A percentile compares a stretch with the other conserved stretches of the same genome.
These are phyloP conservation scores for Penicillium sp. DNA, from an alignment of 2,329 filamentous ascomycete species.

Conservation along the genomic window DNA sequence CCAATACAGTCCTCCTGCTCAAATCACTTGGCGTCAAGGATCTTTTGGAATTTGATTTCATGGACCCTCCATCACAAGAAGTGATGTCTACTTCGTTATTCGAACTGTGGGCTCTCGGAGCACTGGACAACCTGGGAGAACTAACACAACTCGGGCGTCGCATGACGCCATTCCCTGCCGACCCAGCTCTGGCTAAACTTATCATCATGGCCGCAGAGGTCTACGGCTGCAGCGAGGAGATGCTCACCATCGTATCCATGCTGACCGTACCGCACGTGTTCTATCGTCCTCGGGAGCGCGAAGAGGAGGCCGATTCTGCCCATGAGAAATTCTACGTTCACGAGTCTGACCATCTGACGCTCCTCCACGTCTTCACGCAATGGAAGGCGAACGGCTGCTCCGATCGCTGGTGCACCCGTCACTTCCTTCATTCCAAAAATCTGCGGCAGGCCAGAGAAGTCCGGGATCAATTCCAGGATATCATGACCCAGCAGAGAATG, in stretches of 20 bases:
- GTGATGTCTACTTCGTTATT: slow-evolving; percentile 96
- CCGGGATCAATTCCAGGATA: slow-evolving; percentile 84
- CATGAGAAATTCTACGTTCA: slow-evolving; percentile 98
- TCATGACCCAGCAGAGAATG: slow-evolving; percentile 94
- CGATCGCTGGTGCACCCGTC: slow-evolving; percentile 85
- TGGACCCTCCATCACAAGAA: slow-evolving; percentile 97
- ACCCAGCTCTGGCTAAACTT: slow-evolving; percentile 88
- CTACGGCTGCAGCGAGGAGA: slow-evolving; percentile 92
- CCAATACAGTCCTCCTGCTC: slow-evolving; percentile 87
- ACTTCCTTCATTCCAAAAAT: slow-evolving; percentile 94
- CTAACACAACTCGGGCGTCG: slow-evolving; percentile 78
- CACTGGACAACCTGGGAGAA: slow-evolving; percentile 87
- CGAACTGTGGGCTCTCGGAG: slow-evolving; percentile 92
- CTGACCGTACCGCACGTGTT: slow-evolving; percentile 94
- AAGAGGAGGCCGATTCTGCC: slow-evolving; percentile 92
- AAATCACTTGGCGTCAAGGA: slow-evolving; percentile 94
- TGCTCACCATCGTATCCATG: slow-evolving; percentile 98
- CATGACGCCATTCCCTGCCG: slow-evolving; percentile 99
- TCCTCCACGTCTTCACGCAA: slow-evolving; percentile 90
- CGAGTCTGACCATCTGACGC: slow-evolving; percentile 92
- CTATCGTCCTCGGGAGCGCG: slow-evolving; percentile 91
- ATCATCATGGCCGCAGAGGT: slow-evolving; percentile 84
- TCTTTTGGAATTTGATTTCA: slow-evolving; percentile 93
- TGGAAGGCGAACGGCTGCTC: slow-evolving; percentile 88
- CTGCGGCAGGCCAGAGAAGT: slow-evolving; percentile 89